Base-by-base conservation (phyloP, 306 rosid species). In the Dicorynia guianensis region DNA sequence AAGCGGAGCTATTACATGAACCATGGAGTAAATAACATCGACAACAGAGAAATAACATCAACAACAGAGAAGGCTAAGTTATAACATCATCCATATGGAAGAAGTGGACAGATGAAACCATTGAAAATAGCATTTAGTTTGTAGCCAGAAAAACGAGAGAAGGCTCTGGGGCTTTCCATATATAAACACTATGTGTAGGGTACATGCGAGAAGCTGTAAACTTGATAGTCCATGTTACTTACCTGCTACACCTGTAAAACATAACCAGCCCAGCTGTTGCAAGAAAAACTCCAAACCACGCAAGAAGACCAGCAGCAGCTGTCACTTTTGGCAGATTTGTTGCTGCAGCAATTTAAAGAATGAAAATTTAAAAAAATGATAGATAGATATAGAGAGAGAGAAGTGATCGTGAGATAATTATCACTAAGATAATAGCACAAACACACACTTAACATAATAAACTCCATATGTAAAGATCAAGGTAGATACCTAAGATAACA, bases 231-330 rank as follows among this genome's bases (percentile, higher is more conserved):
- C 77, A 71, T 18, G 30, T 35, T 49, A 38, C 76, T 62, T 83
- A 96, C 99, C 98, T 86, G 84, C 97, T 92, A 85, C 99, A 92
- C 75, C 82, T 85, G 81, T 92, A 85, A 15, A 96, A 83, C 97
- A 87, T 80, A 67, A 80, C 78, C 65, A 89, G 85, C 56, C 99
- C 99, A 25, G 85, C 79, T 13, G 90, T 82, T 79, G 98, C 97
- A 71, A 91, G 86, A 53, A 93, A 82, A 77, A 93, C 96, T 34
- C 98, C 98, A 67, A 85, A 73, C 98, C 98, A 93, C 67, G 98
- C 97, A 87, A 93, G 38, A 81, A 93, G 85, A 75, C 84, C 79
- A 12, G 84, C 63, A 42, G 93, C 96, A 53, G 97, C 90, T 17
- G 96, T 84, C 85, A 93, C 57, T 77, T 77, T 91, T 11, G 97